A percentile compares a stretch with the other conserved stretches of the same genome.
phyloP scores from a whole-genome alignment of 2,329 filamentous ascomycete species.

The Neurospora sp. region DNA sequence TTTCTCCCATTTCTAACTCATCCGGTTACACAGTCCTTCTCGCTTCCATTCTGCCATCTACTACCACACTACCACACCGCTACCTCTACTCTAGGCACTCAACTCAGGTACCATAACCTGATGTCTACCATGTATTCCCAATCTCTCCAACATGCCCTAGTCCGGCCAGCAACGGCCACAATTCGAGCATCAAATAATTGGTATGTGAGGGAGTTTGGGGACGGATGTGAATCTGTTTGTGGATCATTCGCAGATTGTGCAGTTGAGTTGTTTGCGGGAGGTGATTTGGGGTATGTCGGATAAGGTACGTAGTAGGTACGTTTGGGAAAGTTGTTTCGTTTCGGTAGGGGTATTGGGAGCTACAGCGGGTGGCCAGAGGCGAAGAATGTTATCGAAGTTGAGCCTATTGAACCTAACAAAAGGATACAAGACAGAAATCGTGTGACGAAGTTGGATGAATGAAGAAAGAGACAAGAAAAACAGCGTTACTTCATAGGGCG shows the following conservation, averaged over 20 bases:
- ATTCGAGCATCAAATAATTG: background rate
- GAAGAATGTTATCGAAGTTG: too few species aligned
- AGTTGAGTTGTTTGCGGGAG: conserved; percentile 38
- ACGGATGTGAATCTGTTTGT: conserved; percentile 48
- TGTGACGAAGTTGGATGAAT: too few species aligned
- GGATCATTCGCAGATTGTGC: conserved; percentile 48
- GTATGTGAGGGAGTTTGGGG: conserved; percentile 44
- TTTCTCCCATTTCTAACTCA: background rate
- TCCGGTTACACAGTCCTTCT: background rate
- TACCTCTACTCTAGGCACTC: background rate
- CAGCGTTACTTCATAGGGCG: too few species aligned
- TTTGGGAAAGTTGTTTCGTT: conserved; percentile 41
- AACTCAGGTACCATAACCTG: background rate
- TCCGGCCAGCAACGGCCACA: background rate
- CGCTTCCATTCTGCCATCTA: background rate
- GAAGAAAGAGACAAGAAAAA: too few species aligned
- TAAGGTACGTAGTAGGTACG: conserved; percentile 20
- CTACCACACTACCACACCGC: background rate
- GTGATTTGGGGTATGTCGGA: conserved; percentile 48
- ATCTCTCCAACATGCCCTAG: background rate
- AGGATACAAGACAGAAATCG: too few species aligned
- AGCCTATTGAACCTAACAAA: too few species aligned
- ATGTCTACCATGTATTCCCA: background rate
- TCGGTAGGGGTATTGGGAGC: background rate
- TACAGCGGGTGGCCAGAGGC: too few species aligned